A percentile compares a stretch with the other conserved stretches of the same genome.
These are phyloP conservation scores for Mycena galopus DNA, from an alignment of 768 basidiomycete species.

Conservation along the genomic window DNA sequence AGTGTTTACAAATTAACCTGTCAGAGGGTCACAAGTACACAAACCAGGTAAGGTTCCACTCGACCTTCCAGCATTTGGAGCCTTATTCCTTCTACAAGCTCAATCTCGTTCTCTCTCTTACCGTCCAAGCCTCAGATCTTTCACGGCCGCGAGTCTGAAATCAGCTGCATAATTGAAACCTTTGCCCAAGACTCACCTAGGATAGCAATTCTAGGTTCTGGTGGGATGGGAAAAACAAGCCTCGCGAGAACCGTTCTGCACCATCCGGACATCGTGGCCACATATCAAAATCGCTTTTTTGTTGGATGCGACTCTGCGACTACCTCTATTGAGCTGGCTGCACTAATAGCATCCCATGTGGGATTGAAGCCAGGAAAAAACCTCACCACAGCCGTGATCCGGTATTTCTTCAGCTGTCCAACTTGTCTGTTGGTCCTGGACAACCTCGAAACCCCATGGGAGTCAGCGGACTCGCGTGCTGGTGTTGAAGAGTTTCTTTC, in stretches of 20 bases:
- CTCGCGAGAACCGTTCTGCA: constrained; percentile 4
- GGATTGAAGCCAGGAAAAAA: constrained; percentile 13
- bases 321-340: not conserved
- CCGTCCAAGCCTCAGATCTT: constrained; percentile 10
- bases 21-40: not conserved
- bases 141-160: constrained; percentile 16
- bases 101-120: constrained; percentile 14
- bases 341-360: not conserved
- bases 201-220: constrained; percentile 19
- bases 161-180: not conserved
- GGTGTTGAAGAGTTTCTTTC: not conserved
- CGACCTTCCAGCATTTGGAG: not conserved
- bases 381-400: not conserved
- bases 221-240: constrained; percentile 16
- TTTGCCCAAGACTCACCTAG: not conserved
- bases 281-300: not conserved
- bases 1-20: not conserved
- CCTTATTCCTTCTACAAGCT: not conserved
- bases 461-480: not conserved
- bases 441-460: not conserved
- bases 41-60: not conserved
- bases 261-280: not conserved
- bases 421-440: not conserved
- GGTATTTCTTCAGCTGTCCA: not conserved
- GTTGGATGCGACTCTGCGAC: not conserved